Evolutionary conservation across 495 filamentous ascomycete species (phyloP).

Genomic region (Penicillium taxi): DNA sequence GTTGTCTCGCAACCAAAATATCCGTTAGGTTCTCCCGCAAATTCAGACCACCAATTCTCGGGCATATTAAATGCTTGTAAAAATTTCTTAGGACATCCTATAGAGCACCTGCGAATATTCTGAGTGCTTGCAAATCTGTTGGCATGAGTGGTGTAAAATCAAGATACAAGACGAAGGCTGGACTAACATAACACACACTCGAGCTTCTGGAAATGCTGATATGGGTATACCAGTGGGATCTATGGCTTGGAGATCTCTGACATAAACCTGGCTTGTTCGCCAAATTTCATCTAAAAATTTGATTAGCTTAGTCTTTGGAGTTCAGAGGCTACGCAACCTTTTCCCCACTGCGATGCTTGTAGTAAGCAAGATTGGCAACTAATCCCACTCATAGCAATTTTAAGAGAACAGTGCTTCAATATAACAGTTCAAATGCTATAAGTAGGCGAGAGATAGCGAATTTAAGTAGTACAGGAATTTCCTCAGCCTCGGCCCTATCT

Average conservation of each 20-base stretch:
- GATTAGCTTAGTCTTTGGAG: too few relatives aligned
- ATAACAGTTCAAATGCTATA: too few relatives aligned
- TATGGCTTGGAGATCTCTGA: not conserved
- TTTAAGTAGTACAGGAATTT: too few relatives aligned
- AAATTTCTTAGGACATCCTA: constrained; percentile 1
- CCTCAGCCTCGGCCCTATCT: too few relatives aligned
- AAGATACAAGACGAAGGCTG: not conserved
- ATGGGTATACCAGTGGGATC: not conserved
- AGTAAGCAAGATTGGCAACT: too few relatives aligned
- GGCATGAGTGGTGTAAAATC: not conserved
- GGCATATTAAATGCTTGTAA: constrained; percentile 2
- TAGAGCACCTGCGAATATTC: not conserved
- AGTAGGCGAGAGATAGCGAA: too few relatives aligned
- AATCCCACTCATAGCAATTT: too few relatives aligned
- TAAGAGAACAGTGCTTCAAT: too few relatives aligned
- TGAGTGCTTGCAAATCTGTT: constrained; percentile 4
- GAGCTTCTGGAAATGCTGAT: not conserved
- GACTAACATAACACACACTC: constrained; percentile 3
- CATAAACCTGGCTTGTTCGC: not conserved
- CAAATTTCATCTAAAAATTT: too few relatives aligned
- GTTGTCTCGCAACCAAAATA: constrained; percentile 15
- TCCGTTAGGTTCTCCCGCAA: constrained; percentile 7
- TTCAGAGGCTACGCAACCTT: too few relatives aligned
- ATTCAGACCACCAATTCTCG: constrained; percentile 1
- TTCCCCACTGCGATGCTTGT: too few relatives aligned